Conservation (phyloP, 768 basidiomycete genomes). For the Kwoniella mangroviensis region DNA sequence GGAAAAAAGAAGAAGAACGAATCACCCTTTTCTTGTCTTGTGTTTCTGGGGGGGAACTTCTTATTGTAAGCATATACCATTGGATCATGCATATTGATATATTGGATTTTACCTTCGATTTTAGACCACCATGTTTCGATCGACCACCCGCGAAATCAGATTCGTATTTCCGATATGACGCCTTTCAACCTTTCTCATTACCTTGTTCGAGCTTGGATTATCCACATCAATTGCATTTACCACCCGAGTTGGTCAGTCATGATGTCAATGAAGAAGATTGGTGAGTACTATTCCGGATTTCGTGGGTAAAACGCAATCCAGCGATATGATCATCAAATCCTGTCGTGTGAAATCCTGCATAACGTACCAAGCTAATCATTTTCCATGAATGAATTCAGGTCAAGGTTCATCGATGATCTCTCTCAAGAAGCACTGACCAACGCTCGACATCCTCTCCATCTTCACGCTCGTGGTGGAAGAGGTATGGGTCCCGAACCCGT, state of each 20-base stretch:
- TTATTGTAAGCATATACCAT: conserved; percentile 9
- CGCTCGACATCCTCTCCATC: conserved; percentile 31
- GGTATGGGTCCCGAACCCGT: conserved; percentile 41
- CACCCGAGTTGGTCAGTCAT: conserved; percentile 44
- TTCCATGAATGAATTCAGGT: conserved; percentile 26
- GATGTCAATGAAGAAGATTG: conserved; percentile 50
- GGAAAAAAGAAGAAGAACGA: no score
- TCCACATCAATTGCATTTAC: conserved; percentile 44
- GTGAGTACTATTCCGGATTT: conserved; percentile 13
- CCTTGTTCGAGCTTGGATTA: conserved; percentile 39
- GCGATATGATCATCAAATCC: no score
- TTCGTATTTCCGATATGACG: conserved; percentile 44
- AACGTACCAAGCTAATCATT: background rate
- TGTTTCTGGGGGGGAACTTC: background rate
- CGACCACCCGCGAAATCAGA: conserved; percentile 45
- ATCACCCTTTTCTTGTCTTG: no score
- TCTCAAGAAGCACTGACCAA: conserved; percentile 35
- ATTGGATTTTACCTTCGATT: background rate
- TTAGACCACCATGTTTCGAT: conserved; percentile 48
- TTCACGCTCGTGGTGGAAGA: conserved; percentile 1
- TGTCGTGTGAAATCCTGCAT: background rate
- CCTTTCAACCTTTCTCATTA: conserved; percentile 46
- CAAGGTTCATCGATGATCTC: conserved; percentile 46
- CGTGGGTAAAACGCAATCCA: no score
- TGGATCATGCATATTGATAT: conserved; percentile 26